These are phyloP conservation scores for Catunica adiposa DNA, from an alignment of 2,329 filamentous ascomycete species.

Conservation along the genomic window DNA sequence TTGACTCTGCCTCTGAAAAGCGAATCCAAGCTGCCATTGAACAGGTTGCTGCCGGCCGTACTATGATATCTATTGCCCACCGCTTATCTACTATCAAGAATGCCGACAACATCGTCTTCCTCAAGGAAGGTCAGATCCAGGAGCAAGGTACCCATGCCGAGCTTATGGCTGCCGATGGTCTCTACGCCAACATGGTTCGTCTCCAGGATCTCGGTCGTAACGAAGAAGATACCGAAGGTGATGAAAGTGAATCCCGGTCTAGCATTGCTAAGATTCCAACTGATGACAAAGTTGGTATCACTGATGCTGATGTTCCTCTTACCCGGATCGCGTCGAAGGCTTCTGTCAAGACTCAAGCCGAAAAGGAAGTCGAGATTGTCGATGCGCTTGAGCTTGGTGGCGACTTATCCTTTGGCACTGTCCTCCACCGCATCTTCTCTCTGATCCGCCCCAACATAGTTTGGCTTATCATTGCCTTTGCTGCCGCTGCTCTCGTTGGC, in stretches of 20 bases:
- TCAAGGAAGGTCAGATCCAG: conserved; percentile 41
- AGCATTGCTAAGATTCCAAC: conserved; percentile 20
- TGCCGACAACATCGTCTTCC: conserved; percentile 51
- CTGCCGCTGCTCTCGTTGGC: conserved; percentile 37
- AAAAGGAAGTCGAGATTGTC: conserved; percentile 21
- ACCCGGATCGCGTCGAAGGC: conserved; percentile 25
- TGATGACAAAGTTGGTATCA: conserved; percentile 22
- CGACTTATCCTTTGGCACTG: conserved; percentile 25
- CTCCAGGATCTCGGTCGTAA: conserved; percentile 23
- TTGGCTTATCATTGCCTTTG: conserved; percentile 25
- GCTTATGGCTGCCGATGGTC: conserved; percentile 33
- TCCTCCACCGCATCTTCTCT: conserved; percentile 23
- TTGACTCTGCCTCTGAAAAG: conserved; percentile 41
- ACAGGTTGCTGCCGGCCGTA: conserved; percentile 33
- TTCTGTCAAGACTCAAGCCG: conserved; percentile 19
- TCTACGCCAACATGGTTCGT: conserved; percentile 37
- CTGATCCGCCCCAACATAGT: conserved; percentile 26
- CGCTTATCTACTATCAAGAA: conserved; percentile 43
- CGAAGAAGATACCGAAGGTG: conserved; percentile 16
- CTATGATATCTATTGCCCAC: conserved; percentile 50
- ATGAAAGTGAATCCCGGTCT: conserved; percentile 20
- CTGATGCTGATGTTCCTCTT: conserved; percentile 23
- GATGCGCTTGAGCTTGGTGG: conserved; percentile 24
- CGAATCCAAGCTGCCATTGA: conserved; percentile 35
- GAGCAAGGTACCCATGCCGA: conserved; percentile 49